These are phyloP conservation scores for Oemleria cerasiformis DNA, from an alignment of 306 rosid genomes.

Conservation along the genomic window DNA sequence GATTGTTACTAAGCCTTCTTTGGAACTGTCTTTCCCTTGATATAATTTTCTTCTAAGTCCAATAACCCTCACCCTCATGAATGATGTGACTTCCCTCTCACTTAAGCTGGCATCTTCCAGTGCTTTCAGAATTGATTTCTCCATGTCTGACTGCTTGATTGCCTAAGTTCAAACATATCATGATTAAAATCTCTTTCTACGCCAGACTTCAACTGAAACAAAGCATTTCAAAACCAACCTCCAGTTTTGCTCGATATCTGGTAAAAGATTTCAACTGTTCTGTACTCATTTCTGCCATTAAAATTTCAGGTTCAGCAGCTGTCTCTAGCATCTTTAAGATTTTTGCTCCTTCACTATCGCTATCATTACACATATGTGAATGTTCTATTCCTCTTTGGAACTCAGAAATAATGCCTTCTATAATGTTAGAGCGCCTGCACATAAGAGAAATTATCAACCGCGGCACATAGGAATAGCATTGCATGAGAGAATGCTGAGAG, in stretches of 20 bases:
- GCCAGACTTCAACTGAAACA: slow-evolving; percentile 21
- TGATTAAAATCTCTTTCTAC: slow-evolving; percentile 30
- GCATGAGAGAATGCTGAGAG: slow-evolving; percentile 1
- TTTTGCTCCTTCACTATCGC: slow-evolving; percentile 76
- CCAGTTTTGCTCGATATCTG: slow-evolving; percentile 63
- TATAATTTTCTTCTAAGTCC: slow-evolving; percentile 52
- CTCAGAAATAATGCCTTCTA: slow-evolving; percentile 63
- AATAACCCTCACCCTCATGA: slow-evolving; percentile 74
- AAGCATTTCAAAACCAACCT: slow-evolving; percentile 46
- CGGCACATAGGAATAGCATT: slow-evolving; percentile 19
- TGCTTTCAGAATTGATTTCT: slow-evolving; percentile 67
- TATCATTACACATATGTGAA: slow-evolving; percentile 42
- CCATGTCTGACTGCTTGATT: slow-evolving; percentile 62
- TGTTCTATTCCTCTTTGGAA: slow-evolving; percentile 49
- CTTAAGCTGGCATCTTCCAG: slow-evolving; percentile 65
- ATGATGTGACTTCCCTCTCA: slow-evolving; percentile 67
- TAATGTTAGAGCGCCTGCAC: slow-evolving; percentile 59
- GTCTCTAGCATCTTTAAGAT: slow-evolving; percentile 74
- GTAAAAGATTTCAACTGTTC: slow-evolving; percentile 72
- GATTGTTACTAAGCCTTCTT: slow-evolving; percentile 77
- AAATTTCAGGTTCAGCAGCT: slow-evolving; percentile 78
- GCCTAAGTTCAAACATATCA: slow-evolving; percentile 49
- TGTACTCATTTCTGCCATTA: slow-evolving; percentile 92
- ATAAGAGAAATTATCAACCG: slow-evolving; percentile 30
- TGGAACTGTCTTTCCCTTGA: slow-evolving; percentile 36